Percentiles rank a stretch among this genome's conserved stretches.
These are phyloP conservation scores for Mimosa bimucronata DNA, from an alignment of 306 rosid genomes.

Conservation along the genomic window DNA sequence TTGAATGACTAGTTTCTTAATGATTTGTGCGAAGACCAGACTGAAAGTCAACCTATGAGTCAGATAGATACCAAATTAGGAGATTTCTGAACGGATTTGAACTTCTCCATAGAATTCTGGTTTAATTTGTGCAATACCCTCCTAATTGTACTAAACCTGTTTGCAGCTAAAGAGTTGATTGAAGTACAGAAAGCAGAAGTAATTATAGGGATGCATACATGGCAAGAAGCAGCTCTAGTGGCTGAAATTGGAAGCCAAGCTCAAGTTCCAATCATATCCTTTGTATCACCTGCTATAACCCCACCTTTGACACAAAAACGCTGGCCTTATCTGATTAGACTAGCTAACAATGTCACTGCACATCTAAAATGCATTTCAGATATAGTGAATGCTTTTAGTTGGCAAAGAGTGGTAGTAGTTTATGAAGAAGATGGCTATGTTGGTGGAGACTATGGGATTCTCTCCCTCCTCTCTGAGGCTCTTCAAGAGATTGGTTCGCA, in stretches of 20 bases:
- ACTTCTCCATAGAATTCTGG: background rate
- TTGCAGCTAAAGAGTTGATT: constrained; percentile 58
- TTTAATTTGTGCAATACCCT: background rate
- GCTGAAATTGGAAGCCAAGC: constrained; percentile 52
- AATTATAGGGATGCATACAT: constrained; percentile 59
- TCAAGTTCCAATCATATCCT: constrained; percentile 62
- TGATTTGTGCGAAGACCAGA: background rate
- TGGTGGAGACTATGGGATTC: constrained; percentile 49
- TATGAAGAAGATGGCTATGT: constrained; percentile 55
- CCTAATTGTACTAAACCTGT: constrained; percentile 19
- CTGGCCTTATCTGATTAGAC: constrained; percentile 55
- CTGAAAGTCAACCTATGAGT: background rate
- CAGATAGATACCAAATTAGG: background rate
- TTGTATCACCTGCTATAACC: constrained; percentile 54
- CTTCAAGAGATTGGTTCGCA: constrained; percentile 53
- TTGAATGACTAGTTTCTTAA: background rate
- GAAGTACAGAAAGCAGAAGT: constrained; percentile 42
- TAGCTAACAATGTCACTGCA: constrained; percentile 44
- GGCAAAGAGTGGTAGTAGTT: constrained; percentile 58
- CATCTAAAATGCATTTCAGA: constrained; percentile 56
- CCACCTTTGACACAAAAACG: constrained; percentile 43
- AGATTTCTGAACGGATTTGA: background rate
- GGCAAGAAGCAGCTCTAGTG: constrained; percentile 62
- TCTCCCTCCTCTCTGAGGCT: constrained; percentile 61
- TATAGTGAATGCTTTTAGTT: constrained; percentile 43